phyloP scores from a whole-genome alignment of 495 filamentous ascomycete species.

The Pyronema omphalodes region DNA sequence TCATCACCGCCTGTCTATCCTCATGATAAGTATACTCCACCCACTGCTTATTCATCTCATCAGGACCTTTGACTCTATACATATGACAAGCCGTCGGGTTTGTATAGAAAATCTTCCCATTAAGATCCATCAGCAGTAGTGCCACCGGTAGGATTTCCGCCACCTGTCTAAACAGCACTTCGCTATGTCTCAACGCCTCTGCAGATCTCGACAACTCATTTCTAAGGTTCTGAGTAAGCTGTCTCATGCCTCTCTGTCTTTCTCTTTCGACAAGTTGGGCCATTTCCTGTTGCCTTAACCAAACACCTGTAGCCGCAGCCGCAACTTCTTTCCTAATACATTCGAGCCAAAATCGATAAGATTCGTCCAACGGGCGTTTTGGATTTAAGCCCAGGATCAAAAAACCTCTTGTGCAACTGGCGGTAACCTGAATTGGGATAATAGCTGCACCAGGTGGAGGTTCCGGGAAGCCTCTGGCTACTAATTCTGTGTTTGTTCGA shows the following conservation, averaged over 20 bases:
- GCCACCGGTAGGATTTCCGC: slow-evolving; percentile 18
- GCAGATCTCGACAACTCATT: slow-evolving; percentile 12
- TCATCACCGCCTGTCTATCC: slow-evolving; percentile 9
- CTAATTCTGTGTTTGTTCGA: neutral
- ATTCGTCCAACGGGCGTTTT: slow-evolving; percentile 15
- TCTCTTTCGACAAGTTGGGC: slow-evolving; percentile 13
- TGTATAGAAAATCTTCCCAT: slow-evolving; percentile 9
- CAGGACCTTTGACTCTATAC: neutral
- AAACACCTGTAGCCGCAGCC: slow-evolving; percentile 11
- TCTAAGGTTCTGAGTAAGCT: slow-evolving; percentile 12
- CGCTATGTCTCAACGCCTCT: slow-evolving; percentile 14
- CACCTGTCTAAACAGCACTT: slow-evolving; percentile 18
- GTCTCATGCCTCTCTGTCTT: slow-evolving; percentile 4
- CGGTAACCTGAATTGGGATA: slow-evolving; percentile 19
- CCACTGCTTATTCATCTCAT: slow-evolving; percentile 7
- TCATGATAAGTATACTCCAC: slow-evolving; percentile 8
- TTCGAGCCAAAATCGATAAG: slow-evolving; percentile 17
- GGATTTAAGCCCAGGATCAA: slow-evolving; percentile 20
- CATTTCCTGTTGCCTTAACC: slow-evolving; percentile 12
- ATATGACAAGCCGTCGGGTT: slow-evolving; percentile 15
- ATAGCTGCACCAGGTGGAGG: slow-evolving; percentile 10
- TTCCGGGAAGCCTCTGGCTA: slow-evolving; percentile 12
- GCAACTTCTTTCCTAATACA: slow-evolving; percentile 18
- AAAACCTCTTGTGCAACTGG: slow-evolving; percentile 15
- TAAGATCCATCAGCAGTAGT: slow-evolving; percentile 6